Conservation (phyloP, 768 basidiomycete species). For the Calocybe gangraenosa region DNA sequence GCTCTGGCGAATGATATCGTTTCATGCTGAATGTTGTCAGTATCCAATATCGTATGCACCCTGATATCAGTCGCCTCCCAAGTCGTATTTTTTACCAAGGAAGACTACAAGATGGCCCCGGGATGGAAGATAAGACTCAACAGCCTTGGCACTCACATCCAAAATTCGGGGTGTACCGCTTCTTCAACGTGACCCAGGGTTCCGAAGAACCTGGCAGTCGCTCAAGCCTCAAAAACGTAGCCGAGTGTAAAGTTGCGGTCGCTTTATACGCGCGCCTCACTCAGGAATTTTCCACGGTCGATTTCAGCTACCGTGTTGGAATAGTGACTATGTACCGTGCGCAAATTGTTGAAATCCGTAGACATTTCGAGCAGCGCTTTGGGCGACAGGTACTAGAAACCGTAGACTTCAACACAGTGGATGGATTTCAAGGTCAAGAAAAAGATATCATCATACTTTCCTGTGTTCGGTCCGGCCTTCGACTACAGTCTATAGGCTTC, state of each 20-base stretch:
- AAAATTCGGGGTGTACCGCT: constrained; percentile 83
- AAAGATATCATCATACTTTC: constrained; percentile 98
- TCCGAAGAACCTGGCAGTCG: constrained; percentile 62
- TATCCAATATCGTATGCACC: constrained; percentile 99
- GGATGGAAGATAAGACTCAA: constrained; percentile 78
- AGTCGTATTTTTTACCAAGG: constrained; percentile 85
- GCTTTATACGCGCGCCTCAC: constrained; percentile 71
- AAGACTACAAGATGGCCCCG: constrained; percentile 78
- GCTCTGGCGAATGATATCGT: not conserved
- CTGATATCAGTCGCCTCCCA: constrained; percentile 87
- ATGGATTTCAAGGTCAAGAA: constrained; percentile 99
- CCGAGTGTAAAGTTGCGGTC: constrained; percentile 73
- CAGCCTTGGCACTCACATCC: constrained; percentile 82
- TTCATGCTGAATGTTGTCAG: constrained; percentile 33
- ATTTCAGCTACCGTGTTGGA: constrained; percentile 40
- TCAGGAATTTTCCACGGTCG: constrained; percentile 52
- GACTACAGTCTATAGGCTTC: constrained; percentile 83
- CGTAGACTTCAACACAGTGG: constrained; percentile 95
- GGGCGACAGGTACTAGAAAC: constrained; percentile 63
- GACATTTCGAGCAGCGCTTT: constrained; percentile 65
- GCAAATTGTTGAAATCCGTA: constrained; percentile 73
- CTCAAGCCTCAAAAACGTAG: constrained; percentile 65
- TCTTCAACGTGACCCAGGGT: constrained; percentile 76
- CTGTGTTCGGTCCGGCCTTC: constrained; percentile 90
- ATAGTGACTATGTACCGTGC: constrained; percentile 95